These are phyloP conservation scores for Colletotrichum shisoi DNA, from an alignment of 2,329 filamentous ascomycete genomes.

Conservation along the genomic window DNA sequence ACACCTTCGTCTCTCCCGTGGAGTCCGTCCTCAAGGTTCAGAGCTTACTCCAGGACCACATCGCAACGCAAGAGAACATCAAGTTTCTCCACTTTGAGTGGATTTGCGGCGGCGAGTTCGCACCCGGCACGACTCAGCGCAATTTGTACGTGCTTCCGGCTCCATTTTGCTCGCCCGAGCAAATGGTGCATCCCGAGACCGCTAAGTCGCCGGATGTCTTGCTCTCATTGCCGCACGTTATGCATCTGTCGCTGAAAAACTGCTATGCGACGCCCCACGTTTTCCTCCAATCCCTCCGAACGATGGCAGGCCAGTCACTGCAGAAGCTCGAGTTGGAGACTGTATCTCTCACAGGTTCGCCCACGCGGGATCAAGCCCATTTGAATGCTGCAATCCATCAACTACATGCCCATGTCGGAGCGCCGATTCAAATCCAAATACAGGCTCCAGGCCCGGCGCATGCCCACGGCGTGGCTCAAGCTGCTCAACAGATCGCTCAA, in stretches of 20 bases:
- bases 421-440: conserved; percentile 25
- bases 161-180: conserved; percentile 53
- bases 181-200: conserved; percentile 46
- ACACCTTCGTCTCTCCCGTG: conserved; percentile 59
- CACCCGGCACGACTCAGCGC: conserved; percentile 66
- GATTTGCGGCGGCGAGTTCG: conserved; percentile 72
- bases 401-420: conserved; percentile 12
- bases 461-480: conserved; percentile 3
- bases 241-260: conserved; percentile 70
- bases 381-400: conserved; percentile 37
- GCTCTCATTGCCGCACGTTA: conserved; percentile 63
- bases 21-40: conserved; percentile 61
- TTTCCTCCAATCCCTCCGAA: conserved; percentile 60
- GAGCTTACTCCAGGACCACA: conserved; percentile 59
- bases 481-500: conserved; percentile 8
- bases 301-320: conserved; percentile 58
- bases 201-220: conserved; percentile 50
- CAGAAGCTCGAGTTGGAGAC: conserved; percentile 67
- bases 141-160: conserved; percentile 70
- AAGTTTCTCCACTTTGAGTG: conserved; percentile 70
- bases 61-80: conserved; percentile 60
- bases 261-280: conserved; percentile 72
- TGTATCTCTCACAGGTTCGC: conserved; percentile 67
- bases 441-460: conserved; percentile 12
- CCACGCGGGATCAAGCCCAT: conserved; percentile 40